Base-by-base conservation (phyloP, 805 yeast genomes). In the Yamadazyma ubonensis region DNA sequence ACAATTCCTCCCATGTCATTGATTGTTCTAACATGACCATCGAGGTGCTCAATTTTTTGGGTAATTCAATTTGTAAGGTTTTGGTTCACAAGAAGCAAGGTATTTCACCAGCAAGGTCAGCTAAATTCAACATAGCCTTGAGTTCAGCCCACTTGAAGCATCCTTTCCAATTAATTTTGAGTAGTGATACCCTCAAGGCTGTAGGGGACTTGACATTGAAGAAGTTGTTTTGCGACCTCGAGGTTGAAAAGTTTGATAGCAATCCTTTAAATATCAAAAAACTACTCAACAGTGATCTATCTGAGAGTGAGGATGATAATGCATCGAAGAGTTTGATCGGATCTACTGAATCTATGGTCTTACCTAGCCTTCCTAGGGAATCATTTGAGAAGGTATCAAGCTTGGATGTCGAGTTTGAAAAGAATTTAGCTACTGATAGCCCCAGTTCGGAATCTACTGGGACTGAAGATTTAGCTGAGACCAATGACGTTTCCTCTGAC, bases 41-140 rank as follows among this genome's bases (percentile, higher is more conserved):
- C 30, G 58, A 54, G 38, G 51, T 67, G 6, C 42, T 56, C 10
- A 59, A 64, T 36, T 59, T 61, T 35, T 59, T 61, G 33, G 57
- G 54, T 8, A 51, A 44, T 20, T 39, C 52, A 5, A 54, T 63
- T 11, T 53, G 57, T 7, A 51, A 54, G 5, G 57, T 62, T 7
- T 40, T 52, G n/a, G 52, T 65, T 20, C 61, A 59, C 39, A 61
- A 58, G 39, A 55, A 49, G 12, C 59, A 57, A 26, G 68, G 65
- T 4, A 58, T 68, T 29, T 43, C 51, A 8, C 61, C 71, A 6
- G 55, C 54, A 2, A 57, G 58, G 39, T 43, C 49, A 5, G 51
- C 59, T 7, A 67, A 59, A 34, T 66, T 67, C 46, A 66, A 67
- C 36, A 53, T 68, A 35, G 46, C 54, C 3, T 45, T 66, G 29